Percentiles rank a stretch among this genome's conserved stretches.
Conservation (phyloP, 306 rosid species). For the Arachis stenosperma region DNA sequence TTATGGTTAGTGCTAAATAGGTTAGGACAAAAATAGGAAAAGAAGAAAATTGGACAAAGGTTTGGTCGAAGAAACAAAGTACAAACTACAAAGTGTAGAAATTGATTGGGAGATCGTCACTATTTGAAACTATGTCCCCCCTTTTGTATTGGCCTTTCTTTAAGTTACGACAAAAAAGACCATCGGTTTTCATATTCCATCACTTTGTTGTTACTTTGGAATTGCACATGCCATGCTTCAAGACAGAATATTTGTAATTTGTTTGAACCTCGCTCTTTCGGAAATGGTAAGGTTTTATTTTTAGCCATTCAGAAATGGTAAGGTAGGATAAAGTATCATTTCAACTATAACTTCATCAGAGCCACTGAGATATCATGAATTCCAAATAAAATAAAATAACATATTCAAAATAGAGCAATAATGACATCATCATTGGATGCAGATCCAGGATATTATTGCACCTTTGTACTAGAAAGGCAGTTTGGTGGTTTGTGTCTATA, state of each 20-base stretch:
- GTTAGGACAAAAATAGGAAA: background rate
- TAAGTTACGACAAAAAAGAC: constrained; percentile 13
- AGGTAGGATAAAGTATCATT: constrained; percentile 16
- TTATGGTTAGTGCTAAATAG: background rate
- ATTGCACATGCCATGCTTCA: constrained; percentile 23
- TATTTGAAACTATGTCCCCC: background rate
- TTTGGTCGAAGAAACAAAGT: constrained; percentile 8
- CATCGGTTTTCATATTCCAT: constrained; percentile 22
- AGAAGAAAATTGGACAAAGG: background rate
- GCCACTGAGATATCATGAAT: background rate
- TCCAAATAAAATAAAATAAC: no score
- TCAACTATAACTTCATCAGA: background rate
- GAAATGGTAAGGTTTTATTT: constrained; percentile 16
- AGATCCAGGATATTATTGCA: background rate
- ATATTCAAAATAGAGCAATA: background rate
- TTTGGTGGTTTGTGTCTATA: background rate
- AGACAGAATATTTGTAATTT: constrained; percentile 1
- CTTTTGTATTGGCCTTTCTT: background rate
- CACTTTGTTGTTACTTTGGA: constrained; percentile 2
- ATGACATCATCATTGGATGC: no score
- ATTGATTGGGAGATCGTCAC: constrained; percentile 27
- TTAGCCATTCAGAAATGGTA: constrained; percentile 18
- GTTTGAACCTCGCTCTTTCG: background rate
- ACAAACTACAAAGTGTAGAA: constrained; percentile 7
- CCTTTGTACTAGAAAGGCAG: background rate